Evolutionary conservation across 441 rosid species (phyloP), one percentile per base, ranked within the genome.

Genomic region (Erodium chrysanthum): DNA sequence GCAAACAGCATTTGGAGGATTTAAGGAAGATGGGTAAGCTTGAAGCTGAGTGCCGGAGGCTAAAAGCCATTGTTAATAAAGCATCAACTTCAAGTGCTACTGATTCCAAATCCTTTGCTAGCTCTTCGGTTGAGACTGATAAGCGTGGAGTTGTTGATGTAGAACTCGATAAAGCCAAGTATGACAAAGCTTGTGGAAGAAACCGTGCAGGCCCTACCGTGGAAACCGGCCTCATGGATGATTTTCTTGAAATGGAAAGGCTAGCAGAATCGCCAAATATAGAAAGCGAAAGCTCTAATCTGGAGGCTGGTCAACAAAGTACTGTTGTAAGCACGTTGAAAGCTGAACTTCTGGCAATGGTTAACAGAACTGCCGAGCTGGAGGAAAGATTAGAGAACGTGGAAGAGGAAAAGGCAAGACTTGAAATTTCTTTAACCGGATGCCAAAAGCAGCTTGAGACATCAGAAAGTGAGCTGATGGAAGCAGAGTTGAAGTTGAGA

Each of bases 191-290:
- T 7, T 35, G 31, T 29, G 83, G 77, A 61, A 83, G 80, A 70
- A 84, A 80, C 25, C 54, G 0, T 9, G 42, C 42, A 9, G 42
- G 89, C 67, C 6, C 35, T 4, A 5, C 35, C 4, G 35, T 31
- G 4, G 35, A 31, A 1, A 5, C 35, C 6, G 5, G 6, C 0
- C 0, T 31, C 35, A 86, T 91, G 97, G 96, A 91, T 81, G 97
- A 91, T 78, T 93, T 93, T 76, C 89, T 93, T 27, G 98, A 93
- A 83, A 91, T 93, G 96, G 98, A 93, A 73, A 87, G 80, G 80
- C 86, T 92, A 3, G 98, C 88, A 54, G 83, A 87, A 31, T 31
- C 4, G 35, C 35, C 35, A 31, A 6, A 31, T 31, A 31, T 2
- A 29, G 82, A 74, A 17, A 73, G 80, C 66, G 86, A 82, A 80